Conservation (phyloP, 805 yeast species). For the Candida quercuum region DNA sequence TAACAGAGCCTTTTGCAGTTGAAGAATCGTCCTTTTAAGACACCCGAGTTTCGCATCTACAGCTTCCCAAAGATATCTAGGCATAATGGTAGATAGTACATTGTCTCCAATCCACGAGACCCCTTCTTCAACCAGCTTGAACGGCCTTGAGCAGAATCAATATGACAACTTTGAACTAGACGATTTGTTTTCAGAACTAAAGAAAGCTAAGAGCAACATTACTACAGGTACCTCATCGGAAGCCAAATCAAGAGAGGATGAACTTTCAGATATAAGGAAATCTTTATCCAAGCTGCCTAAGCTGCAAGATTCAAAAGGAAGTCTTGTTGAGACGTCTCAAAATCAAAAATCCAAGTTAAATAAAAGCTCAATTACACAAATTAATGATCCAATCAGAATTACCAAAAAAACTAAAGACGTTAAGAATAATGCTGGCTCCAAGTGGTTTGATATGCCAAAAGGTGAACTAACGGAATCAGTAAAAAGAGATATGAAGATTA, state of each 20-base stretch:
- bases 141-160: conserved; percentile 5
- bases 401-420: conserved; percentile 14
- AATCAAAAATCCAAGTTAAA: conserved; percentile 7
- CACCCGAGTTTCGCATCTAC: too few relatives aligned
- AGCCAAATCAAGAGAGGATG: too few relatives aligned
- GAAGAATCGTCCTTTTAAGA: too few relatives aligned
- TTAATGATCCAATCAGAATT: conserved; percentile 42
- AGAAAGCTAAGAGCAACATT: conserved; percentile 14
- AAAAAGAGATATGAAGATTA: conserved; percentile 70
- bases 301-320: conserved; percentile 20
- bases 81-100: not conserved
- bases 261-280: conserved; percentile 31
- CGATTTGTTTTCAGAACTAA: conserved; percentile 29
- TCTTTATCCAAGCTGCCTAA: conserved; percentile 35
- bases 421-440: conserved; percentile 38
- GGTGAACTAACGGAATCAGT: conserved; percentile 67
- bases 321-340: not conserved
- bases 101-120: conserved; percentile 15
- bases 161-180: conserved; percentile 23
- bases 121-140: conserved; percentile 4
- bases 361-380: conserved; percentile 23
- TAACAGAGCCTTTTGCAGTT: too few relatives aligned
- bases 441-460: conserved; percentile 81
- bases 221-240: too few relatives aligned
- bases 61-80: not conserved